Evolutionary conservation across 148 eudicot species (phyloP).

Genomic region (Polygonum maritimum): DNA sequence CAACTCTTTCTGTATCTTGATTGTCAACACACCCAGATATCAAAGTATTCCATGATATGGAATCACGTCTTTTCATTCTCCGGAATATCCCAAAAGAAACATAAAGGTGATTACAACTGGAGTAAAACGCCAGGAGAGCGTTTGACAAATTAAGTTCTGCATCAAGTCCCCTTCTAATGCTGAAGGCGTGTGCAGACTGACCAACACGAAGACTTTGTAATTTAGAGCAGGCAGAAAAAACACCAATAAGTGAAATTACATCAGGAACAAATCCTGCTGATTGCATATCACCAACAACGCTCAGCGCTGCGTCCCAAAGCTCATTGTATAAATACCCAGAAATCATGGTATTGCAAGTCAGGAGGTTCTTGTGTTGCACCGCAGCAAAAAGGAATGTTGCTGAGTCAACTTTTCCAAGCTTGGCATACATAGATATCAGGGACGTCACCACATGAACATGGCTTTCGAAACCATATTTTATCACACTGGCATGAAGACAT

Average conservation of each 20-base stretch:
- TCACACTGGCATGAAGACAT: conserved; percentile 44
- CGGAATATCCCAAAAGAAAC: conserved; percentile 32
- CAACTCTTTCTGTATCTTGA: conserved; percentile 29
- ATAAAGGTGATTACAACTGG: conserved; percentile 25
- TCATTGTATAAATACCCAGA: conserved; percentile 43
- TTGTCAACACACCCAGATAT: conserved; percentile 47
- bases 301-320: conserved; percentile 24
- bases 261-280: conserved; percentile 36
- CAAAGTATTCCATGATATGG: conserved; percentile 64
- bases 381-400: conserved; percentile 31
- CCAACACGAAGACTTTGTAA: conserved; percentile 33
- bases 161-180: conserved; percentile 38
- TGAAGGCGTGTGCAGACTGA: conserved; percentile 56
- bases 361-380: conserved; percentile 29
- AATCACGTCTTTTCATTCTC: conserved; percentile 30
- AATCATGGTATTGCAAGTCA: conserved; percentile 62
- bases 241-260: conserved; percentile 36
- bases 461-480: conserved; percentile 35
- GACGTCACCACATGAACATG: conserved; percentile 44
- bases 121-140: conserved; percentile 52
- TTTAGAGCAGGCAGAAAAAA: conserved; percentile 53
- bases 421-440: conserved; percentile 57
- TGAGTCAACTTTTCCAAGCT: conserved; percentile 37
- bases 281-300: conserved; percentile 38
- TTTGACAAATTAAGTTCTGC: conserved; percentile 37